A percentile compares a stretch with the other conserved stretches of the same genome.
Conservation (phyloP, 495 filamentous ascomycete species). For the Aspergillus indologenus region DNA sequence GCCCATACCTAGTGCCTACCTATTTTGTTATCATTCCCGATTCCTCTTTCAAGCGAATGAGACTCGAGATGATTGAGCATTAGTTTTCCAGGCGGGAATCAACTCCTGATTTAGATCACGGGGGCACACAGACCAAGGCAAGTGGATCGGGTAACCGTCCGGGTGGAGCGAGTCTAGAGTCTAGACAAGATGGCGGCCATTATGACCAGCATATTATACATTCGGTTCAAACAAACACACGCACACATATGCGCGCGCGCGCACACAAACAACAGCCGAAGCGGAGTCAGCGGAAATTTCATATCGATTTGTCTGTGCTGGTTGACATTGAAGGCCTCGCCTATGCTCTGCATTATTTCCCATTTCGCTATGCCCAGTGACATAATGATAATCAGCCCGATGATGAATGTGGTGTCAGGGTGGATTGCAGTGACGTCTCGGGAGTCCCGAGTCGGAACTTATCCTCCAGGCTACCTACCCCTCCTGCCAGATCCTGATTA, state of each 20-base stretch:
- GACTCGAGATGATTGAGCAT: background rate
- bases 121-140: constrained; percentile 11
- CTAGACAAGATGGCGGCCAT: background rate
- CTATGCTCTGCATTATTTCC: background rate
- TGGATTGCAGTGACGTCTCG: constrained; percentile 1
- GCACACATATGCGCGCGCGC: background rate
- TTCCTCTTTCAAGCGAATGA: background rate
- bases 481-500: background rate
- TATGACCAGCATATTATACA: background rate
- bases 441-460: background rate
- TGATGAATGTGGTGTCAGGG: background rate
- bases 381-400: background rate
- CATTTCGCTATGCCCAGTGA: background rate
- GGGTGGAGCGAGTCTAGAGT: background rate
- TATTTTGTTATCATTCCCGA: background rate
- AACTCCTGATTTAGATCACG: background rate
- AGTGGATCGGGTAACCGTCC: background rate
- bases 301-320: background rate
- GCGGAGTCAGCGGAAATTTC: background rate
- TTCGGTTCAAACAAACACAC: background rate
- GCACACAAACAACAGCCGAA: background rate
- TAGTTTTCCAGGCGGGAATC: background rate
- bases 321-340: background rate
- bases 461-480: too few species aligned
- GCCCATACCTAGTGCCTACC: too few species aligned